Conservation (phyloP, 23 red algal genomes). For the Gracilariopsis chorda region DNA sequence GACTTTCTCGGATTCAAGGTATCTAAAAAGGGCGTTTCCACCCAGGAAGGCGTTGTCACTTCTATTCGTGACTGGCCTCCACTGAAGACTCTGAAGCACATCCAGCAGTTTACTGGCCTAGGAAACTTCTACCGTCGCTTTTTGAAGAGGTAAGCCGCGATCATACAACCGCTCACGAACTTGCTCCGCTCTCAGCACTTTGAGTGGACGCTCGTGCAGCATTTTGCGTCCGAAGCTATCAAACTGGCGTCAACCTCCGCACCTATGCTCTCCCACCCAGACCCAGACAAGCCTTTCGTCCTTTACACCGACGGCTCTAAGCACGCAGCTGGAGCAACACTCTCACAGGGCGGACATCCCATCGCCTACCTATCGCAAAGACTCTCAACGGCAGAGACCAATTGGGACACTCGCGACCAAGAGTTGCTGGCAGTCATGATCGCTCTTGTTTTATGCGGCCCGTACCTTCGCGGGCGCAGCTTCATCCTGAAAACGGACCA, state of each 20-base stretch:
- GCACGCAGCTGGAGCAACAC: conserved; percentile 1
- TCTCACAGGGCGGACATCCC: not conserved
- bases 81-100: not conserved
- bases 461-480: not conserved
- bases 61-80: not conserved
- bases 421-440: conserved; percentile 16
- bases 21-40: not conserved
- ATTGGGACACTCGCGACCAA: conserved; percentile 26
- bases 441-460: not conserved
- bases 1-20: not conserved
- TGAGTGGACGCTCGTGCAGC: not conserved
- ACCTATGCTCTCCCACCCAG: not conserved
- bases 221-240: not conserved
- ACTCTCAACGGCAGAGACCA: not conserved
- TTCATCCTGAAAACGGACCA: conserved; percentile 13
- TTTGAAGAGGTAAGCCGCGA: not conserved
- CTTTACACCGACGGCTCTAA: conserved; percentile 13
- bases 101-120: not conserved
- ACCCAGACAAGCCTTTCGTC: not conserved
- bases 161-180: not conserved
- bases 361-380: conserved; percentile 1
- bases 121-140: conserved; percentile 2
- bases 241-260: not conserved
- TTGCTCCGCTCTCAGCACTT: not conserved
- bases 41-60: not conserved